phyloP scores from a whole-genome alignment of 495 filamentous ascomycete species.

The Bryoglossum gracile region DNA sequence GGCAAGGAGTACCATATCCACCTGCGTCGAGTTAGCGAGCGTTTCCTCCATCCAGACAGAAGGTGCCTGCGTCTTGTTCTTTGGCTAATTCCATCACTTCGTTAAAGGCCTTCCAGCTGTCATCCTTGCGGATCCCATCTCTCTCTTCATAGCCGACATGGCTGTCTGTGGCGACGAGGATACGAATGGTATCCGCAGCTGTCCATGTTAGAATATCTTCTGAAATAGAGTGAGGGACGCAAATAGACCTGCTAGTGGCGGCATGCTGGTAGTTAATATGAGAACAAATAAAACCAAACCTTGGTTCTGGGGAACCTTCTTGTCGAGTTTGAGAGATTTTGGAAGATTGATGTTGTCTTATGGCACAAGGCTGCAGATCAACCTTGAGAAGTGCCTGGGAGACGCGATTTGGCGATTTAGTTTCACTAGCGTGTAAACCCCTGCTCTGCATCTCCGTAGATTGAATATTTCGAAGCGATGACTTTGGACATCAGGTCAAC shows the following conservation, averaged over 20 bases:
- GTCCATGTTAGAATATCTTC: too few species aligned
- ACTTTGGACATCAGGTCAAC: too few species aligned
- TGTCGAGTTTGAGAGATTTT: too few species aligned
- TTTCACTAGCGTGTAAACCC: not conserved
- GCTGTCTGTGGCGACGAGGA: conserved; percentile 89
- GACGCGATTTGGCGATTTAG: not conserved
- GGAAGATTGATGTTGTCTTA: too few species aligned
- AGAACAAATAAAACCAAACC: too few species aligned
- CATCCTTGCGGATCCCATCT: conserved; percentile 85
- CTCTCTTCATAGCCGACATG: conserved; percentile 97
- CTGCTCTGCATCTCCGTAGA: too few species aligned
- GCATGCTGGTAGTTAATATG: conserved; percentile 13
- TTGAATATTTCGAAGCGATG: too few species aligned
- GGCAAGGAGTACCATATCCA: conserved; percentile 91
- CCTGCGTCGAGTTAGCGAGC: conserved; percentile 25
- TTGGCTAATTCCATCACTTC: conserved; percentile 90
- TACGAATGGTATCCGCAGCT: conserved; percentile 88
- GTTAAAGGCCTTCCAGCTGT: conserved; percentile 95
- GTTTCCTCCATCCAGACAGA: not conserved
- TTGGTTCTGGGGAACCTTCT: too few species aligned
- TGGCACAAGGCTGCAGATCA: too few species aligned
- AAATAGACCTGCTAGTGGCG: conserved; percentile 14
- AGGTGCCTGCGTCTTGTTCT: conserved; percentile 58
- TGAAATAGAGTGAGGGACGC: too few species aligned
- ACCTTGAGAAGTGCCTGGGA: too few species aligned